Evolutionary conservation across 108 stramenopile species (phyloP).

Genomic region (Fragilariopsis cylindrus): DNA sequence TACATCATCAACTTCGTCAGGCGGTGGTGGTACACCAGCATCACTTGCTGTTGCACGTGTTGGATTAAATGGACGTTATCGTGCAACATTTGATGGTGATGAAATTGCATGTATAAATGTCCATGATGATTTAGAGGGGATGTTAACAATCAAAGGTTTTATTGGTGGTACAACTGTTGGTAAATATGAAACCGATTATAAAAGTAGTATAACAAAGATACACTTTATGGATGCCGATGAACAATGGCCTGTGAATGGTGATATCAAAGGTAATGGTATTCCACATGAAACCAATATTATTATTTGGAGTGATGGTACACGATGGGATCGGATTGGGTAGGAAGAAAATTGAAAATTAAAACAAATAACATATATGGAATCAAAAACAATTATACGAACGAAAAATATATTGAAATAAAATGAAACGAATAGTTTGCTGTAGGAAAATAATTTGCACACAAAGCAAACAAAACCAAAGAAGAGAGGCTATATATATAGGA

Average conservation of each 20-base stretch:
- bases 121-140: not conserved
- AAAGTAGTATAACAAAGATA: not conserved
- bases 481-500: too few species aligned
- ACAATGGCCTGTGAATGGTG: constrained; percentile 9
- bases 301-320: constrained; percentile 7
- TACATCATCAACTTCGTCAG: too few species aligned
- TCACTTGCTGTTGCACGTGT: too few species aligned
- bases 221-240: constrained; percentile 18
- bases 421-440: too few species aligned
- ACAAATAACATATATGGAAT: not conserved
- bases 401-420: not conserved
- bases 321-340: not conserved
- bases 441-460: too few species aligned
- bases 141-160: not conserved
- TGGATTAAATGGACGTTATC: not conserved
- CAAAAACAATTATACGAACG: not conserved
- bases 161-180: constrained; percentile 6
- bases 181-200: not conserved
- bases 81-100: constrained; percentile 11
- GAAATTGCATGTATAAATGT: not conserved
- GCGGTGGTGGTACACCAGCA: too few species aligned
- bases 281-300: not conserved
- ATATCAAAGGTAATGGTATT: not conserved
- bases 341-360: not conserved
- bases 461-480: too few species aligned